Base-by-base conservation (phyloP, 2,329 filamentous ascomycete species). In the Monosporascus ibericus region DNA sequence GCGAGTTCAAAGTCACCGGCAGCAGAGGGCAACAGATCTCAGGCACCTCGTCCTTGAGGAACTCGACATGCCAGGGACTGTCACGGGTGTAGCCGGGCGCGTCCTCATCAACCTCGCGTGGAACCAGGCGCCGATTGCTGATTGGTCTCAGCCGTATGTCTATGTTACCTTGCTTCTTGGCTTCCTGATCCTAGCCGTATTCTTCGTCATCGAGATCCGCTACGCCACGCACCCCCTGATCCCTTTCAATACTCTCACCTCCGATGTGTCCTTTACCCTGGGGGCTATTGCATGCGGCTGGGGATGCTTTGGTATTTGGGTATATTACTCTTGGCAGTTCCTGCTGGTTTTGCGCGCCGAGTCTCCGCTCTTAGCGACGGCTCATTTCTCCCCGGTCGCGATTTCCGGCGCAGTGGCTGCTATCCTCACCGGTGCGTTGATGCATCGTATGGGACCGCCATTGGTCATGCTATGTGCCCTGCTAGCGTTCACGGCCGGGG, bases 61-160 rank as follows among this genome's bases (percentile, higher is more conserved):
- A 9, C 54, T 68, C 17, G 66, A 69, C 44, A 36, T 63, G 6
- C 47, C 58, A 5, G 66, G 65, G n/a, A 58, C 58, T 2, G 15
- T 58, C 2, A 46, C 56, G 2, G 80, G 80, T 2, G 71, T 83
- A 24, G 68, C 70, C 0, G 76, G 71, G 1, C 67, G 84, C 37
- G 69, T 82, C 1, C 66, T 84, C 4, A 68, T 83, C 63, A 84
- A 83, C 61, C 75, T 84, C 50, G 76, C 80, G 2, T 83, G 79
- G 78, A 84, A 84, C 58, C 79, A 84, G 60, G 80, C 76, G 1
- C 74, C 76, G 0, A 68, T 77, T 1, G 75, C 74, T 6, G 76
- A 78, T 2, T 84, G 80, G 80, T 48, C 63, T 5, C 64, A 70
- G 24, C 68, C 76, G 1, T 80, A 81, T 57, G 72, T 79, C 36